A percentile compares a stretch with the other conserved stretches of the same genome.
Conservation (phyloP, 1,139 yeast genomes). For the Kluyveromyces sp. region DNA sequence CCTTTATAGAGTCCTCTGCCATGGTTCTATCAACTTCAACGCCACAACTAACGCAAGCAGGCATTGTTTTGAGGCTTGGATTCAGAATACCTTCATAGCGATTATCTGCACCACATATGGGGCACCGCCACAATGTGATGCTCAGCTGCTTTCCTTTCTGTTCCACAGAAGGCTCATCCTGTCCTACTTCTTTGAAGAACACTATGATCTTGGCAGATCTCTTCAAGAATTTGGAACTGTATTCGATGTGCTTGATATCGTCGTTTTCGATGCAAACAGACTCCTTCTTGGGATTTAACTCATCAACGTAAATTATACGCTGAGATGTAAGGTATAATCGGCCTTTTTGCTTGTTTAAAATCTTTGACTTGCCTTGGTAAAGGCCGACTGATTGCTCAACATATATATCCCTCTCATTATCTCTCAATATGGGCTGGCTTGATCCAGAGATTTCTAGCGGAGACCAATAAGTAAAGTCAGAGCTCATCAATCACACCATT, state of each 20-base stretch:
- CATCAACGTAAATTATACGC: slow-evolving; percentile 69
- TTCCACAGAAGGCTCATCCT: slow-evolving; percentile 7
- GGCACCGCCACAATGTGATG: slow-evolving; percentile 57
- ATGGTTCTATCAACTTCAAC: slow-evolving; percentile 41
- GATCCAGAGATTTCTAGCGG: slow-evolving; percentile 41
- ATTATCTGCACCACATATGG: slow-evolving; percentile 73
- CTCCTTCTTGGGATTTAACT: slow-evolving; percentile 34
- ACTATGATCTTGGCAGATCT: slow-evolving; percentile 71
- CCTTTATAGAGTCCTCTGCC: slow-evolving; percentile 27
- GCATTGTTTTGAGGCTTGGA: slow-evolving; percentile 37
- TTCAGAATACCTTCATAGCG: slow-evolving; percentile 32
- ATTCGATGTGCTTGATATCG: slow-evolving; percentile 40
- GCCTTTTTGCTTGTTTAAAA: slow-evolving; percentile 62
- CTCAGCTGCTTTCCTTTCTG: slow-evolving; percentile 11
- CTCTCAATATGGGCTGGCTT: slow-evolving; percentile 40
- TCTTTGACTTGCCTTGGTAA: slow-evolving; percentile 64
- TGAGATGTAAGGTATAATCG: slow-evolving; percentile 68
- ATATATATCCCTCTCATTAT: slow-evolving; percentile 39
- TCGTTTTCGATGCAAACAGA: slow-evolving; percentile 48
- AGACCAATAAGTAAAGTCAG: slow-evolving; percentile 35
- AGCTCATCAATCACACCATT: neutral
- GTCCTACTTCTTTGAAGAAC: slow-evolving; percentile 25
- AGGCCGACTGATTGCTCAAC: slow-evolving; percentile 56
- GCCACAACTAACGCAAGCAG: slow-evolving; percentile 75
- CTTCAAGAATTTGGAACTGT: slow-evolving; percentile 59